Evolutionary conservation across 257 asterid species (phyloP).

Genomic region (Cynanchum wilfordii): DNA sequence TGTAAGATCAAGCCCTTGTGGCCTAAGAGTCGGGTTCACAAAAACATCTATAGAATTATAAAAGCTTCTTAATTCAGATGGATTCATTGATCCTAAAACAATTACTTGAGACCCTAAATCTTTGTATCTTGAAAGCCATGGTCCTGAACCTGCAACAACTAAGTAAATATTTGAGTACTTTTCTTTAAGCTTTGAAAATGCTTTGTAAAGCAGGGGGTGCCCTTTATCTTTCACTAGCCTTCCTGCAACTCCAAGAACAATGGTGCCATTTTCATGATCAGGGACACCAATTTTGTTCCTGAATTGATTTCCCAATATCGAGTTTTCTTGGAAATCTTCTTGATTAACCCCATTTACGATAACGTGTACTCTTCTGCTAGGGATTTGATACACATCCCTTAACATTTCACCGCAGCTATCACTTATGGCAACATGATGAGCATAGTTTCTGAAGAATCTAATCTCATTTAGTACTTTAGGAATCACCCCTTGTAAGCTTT

Average conservation of each 20-base stretch:
- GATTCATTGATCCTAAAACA: slow-evolving; percentile 67
- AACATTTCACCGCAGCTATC: slow-evolving; percentile 93
- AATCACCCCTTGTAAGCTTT: slow-evolving; percentile 52
- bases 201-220: slow-evolving; percentile 72
- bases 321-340: slow-evolving; percentile 56
- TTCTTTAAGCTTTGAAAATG: slow-evolving; percentile 50
- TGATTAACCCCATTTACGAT: slow-evolving; percentile 76
- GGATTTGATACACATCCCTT: slow-evolving; percentile 82
- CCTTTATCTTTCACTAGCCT: slow-evolving; percentile 89
- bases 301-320: slow-evolving; percentile 35
- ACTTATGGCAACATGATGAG: slow-evolving; percentile 83
- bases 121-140: slow-evolving; percentile 66
- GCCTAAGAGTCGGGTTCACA: slow-evolving; percentile 87
- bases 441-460: slow-evolving; percentile 66
- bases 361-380: slow-evolving; percentile 64
- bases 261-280: slow-evolving; percentile 33
- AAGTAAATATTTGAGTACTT: slow-evolving; percentile 48
- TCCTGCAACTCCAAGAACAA: slow-evolving; percentile 89
- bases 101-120: slow-evolving; percentile 68
- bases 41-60: slow-evolving; percentile 76
- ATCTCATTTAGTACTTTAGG: slow-evolving; percentile 78
- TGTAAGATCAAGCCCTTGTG: slow-evolving; percentile 93
- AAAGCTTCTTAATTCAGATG: slow-evolving; percentile 45
- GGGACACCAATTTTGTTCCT: slow-evolving; percentile 64
- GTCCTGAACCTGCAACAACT: slow-evolving; percentile 92